These are phyloP conservation scores for Trichoderma guizhouense DNA, from an alignment of 2,329 filamentous ascomycete genomes.

Conservation along the genomic window DNA sequence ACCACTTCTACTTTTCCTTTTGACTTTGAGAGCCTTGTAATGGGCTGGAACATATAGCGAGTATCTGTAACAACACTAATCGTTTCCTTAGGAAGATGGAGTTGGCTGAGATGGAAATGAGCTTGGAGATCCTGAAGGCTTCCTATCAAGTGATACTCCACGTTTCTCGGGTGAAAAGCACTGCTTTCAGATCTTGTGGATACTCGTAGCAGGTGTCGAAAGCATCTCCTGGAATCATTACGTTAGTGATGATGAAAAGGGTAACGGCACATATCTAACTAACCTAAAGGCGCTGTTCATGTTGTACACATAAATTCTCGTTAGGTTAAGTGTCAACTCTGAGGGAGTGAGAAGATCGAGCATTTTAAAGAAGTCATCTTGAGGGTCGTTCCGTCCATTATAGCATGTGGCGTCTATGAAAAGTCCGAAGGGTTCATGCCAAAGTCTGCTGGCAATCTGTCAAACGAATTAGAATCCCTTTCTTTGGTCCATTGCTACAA, in stretches of 20 bases:
- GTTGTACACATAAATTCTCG: conserved; percentile 66
- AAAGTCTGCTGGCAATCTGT: conserved; percentile 65
- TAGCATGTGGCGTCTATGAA: conserved; percentile 69
- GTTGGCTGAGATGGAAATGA: conserved; percentile 64
- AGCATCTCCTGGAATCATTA: conserved; percentile 49
- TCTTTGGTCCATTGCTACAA: background rate
- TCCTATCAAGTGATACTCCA: conserved; percentile 64
- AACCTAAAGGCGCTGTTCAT: conserved; percentile 69
- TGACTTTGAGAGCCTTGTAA: conserved; percentile 63
- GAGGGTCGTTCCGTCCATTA: conserved; percentile 62
- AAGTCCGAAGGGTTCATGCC: conserved; percentile 66
- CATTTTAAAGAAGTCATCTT: conserved; percentile 62
- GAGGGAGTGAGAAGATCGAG: conserved; percentile 60
- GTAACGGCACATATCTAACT: conserved; percentile 17
- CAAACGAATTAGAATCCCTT: background rate
- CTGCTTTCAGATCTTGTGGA: conserved; percentile 58
- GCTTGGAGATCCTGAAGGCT: conserved; percentile 62
- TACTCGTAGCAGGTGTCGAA: conserved; percentile 60
- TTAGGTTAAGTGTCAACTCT: conserved; percentile 57
- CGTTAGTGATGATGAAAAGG: background rate
- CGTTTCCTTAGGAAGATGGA: conserved; percentile 67
- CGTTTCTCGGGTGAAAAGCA: conserved; percentile 61
- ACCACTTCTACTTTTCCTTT: conserved; percentile 68
- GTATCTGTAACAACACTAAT: conserved; percentile 66
- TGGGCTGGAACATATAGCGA: conserved; percentile 61